Evolutionary conservation across 2,329 filamentous ascomycete species (phyloP), one percentile per base, ranked within the genome.

Genomic region (Delphinella strobiligena): DNA sequence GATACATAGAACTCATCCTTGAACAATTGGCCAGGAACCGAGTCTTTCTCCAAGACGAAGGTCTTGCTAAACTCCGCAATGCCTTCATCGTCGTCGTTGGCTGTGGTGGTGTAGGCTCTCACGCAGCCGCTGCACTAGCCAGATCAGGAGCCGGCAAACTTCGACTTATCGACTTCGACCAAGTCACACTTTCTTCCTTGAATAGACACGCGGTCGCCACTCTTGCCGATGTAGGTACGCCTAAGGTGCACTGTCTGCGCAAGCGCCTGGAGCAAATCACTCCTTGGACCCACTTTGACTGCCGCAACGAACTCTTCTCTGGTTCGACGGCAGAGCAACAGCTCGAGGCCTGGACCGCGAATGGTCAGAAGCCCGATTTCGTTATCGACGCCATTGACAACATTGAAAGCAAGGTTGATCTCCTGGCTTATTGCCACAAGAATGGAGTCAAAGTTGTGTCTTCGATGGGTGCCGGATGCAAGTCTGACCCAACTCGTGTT

Each of bases 371-470:
- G 51, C 87, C 88, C 1, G 81, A 89, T 51, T 98, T 80, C 54
- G 78, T 98, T n/a, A 76, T 98, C 27, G 91, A 98, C 61, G 93
- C 89, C 16, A 98, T 98, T 49, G 91, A 98, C 61, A 96, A 98
- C 56, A 96, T 98, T 46, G 85, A 94, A 37, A 93, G 86, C 39
- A 98, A 98, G 64, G 89, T 98, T 3, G 82, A 80, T 14, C 66
- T 98, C 40, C 69, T 98, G 31, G 79, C 86, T 52, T 93, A 93
- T 63, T 98, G 91, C 62, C 72, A 88, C 56, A 74, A 78, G 45
- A 73, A 86, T 54, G 68, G 72, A 2, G 67, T 96, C 18, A 80
- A 78, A 1, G 86, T 98, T 19, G 88, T 98, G 46, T 91, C 86
- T 12, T 84, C 86, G 22, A 96, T 96, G 88, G 91, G 91, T 1